phyloP scores from a whole-genome alignment of 345 rosid genomes.

The Citrus mangshanensis region DNA sequence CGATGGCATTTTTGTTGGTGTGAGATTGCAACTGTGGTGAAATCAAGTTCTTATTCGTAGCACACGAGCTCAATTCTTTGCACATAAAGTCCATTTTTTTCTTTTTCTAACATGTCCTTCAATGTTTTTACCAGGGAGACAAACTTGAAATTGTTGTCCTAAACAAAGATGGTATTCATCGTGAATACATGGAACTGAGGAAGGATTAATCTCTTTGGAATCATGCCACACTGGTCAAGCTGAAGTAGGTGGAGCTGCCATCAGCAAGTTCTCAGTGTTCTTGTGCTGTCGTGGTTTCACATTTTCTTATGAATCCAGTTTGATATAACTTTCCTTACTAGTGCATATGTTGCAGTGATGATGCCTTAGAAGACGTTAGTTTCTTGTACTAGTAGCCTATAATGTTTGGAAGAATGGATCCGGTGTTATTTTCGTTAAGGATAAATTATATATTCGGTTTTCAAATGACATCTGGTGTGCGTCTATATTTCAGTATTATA shows the following conservation, averaged over 20 bases:
- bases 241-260: not conserved
- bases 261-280: not conserved
- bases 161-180: slow-evolving; percentile 68
- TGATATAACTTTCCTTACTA: not conserved
- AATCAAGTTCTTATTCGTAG: not conserved
- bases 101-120: not conserved
- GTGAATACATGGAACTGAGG: slow-evolving; percentile 77
- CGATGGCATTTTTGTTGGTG: not conserved
- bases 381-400: not conserved
- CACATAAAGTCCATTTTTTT: not conserved
- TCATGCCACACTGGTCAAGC: not conserved
- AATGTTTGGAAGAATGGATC: not conserved
- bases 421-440: not conserved
- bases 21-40: not conserved
- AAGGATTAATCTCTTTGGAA: slow-evolving; percentile 45
- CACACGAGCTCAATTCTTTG: not conserved
- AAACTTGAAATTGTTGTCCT: slow-evolving; percentile 73
- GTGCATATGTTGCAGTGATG: slow-evolving; percentile 4
- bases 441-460: not conserved
- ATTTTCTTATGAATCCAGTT: not conserved
- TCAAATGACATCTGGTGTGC: not conserved
- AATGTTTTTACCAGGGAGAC: slow-evolving; percentile 61
- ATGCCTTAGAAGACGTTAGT: not conserved
- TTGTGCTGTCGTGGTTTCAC: not conserved
- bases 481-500: no score